A percentile compares a stretch with the other conserved stretches of the same genome.
Evolutionary conservation across 805 yeast species (phyloP).

Genomic region (Middelhovenomyces tepae): DNA sequence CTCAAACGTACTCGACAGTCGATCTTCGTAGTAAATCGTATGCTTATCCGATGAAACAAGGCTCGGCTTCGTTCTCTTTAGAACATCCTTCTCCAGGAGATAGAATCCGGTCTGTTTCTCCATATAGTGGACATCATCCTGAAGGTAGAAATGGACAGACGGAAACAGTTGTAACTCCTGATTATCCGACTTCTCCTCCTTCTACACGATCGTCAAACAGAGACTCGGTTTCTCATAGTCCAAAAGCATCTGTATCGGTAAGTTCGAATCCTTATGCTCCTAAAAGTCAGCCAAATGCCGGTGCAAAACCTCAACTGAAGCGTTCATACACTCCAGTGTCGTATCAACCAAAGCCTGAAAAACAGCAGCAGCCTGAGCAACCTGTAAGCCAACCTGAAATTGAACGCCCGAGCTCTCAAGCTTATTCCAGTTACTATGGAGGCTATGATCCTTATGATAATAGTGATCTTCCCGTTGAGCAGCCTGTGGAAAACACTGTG

Average conservation of each 20-base stretch:
- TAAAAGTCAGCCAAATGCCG: neutral
- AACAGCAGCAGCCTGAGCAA: slow-evolving; percentile 1
- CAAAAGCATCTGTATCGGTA: slow-evolving; percentile 9
- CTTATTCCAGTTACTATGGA: neutral
- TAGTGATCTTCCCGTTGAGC: slow-evolving; percentile 10
- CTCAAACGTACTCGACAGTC: slow-evolving; percentile 1
- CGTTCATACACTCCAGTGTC: slow-evolving; percentile 1
- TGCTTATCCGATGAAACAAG: no score
- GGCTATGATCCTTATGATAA: slow-evolving; percentile 16
- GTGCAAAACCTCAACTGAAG: neutral
- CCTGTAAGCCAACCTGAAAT: no score
- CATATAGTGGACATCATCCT: slow-evolving; percentile 5
- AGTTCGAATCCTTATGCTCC: slow-evolving; percentile 7
- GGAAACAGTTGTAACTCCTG: slow-evolving; percentile 4
- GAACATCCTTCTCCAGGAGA: no score
- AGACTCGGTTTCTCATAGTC: slow-evolving; percentile 4
- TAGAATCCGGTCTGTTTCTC: no score
- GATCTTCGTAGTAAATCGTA: neutral
- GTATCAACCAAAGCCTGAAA: slow-evolving; percentile 2
- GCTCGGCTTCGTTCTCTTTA: no score
- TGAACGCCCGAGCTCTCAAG: slow-evolving; percentile 1
- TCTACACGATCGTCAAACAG: no score
- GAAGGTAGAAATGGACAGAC: slow-evolving; percentile 4
- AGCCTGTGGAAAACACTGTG: slow-evolving; percentile 7
- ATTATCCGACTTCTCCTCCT: no score